A percentile compares a stretch with the other conserved stretches of the same genome.
These are phyloP conservation scores for Cucumis hystrix DNA, from an alignment of 306 rosid genomes.

Conservation along the genomic window DNA sequence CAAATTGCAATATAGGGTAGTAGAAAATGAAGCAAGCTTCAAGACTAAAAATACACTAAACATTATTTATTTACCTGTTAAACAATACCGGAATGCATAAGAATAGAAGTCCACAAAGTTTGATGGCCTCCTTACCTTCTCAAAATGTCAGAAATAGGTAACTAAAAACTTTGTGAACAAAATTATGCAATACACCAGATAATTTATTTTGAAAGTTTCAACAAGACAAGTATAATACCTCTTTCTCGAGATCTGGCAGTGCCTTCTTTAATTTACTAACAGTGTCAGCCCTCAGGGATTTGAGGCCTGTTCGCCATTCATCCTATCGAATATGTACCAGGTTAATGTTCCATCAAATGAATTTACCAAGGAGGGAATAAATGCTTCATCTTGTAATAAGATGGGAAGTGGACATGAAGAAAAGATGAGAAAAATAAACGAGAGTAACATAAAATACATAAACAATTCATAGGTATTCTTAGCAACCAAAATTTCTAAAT, in stretches of 20 bases:
- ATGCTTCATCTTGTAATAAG: neutral
- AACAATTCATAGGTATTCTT: neutral
- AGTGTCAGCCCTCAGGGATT: conserved; percentile 74
- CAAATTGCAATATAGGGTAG: neutral
- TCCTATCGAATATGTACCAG: conserved; percentile 39
- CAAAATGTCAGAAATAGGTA: conserved; percentile 5
- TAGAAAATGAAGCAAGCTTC: neutral
- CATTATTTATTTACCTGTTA: conserved; percentile 48
- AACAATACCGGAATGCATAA: conserved; percentile 84
- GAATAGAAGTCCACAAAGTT: conserved; percentile 87
- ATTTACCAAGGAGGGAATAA: neutral
- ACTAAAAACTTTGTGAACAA: neutral
- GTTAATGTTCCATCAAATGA: conserved; percentile 9
- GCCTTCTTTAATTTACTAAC: conserved; percentile 78
- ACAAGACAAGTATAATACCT: conserved; percentile 34
- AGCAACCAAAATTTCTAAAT: neutral
- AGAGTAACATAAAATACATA: neutral
- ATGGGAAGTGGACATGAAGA: neutral
- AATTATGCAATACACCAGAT: neutral
- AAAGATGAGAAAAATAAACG: neutral
- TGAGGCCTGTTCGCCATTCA: conserved; percentile 95
- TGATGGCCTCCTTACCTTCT: conserved; percentile 69
- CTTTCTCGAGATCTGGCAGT: conserved; percentile 86
- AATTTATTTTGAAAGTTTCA: neutral
- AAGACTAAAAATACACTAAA: neutral